Base-by-base conservation (phyloP, 306 rosid species). In the Trichosanthes truncata region DNA sequence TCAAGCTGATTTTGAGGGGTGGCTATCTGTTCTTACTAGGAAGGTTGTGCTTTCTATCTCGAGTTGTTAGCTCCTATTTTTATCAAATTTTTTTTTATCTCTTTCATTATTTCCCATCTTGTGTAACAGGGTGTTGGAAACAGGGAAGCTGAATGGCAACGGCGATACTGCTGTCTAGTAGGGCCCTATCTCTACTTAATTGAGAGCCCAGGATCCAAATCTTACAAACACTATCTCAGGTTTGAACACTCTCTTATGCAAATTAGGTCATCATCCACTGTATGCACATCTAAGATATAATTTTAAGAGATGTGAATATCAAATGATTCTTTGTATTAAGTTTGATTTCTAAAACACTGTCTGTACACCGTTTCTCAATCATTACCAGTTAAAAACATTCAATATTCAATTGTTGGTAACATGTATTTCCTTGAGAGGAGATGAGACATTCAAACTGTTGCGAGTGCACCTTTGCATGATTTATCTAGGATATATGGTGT, bases 81-180 rank as follows among this genome's bases (percentile, higher is more conserved):
- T 55, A 11, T 80, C 55, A 25, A 53, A n/a, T n/a, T n/a, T n/a
- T 68, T 21, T 33, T 26, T 45, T 11, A 6, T 67, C 31, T 38
- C 26, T 33, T 62, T 33, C 6, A 4, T 65, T 63, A 60, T 71
- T 73, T 77, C 15, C 18, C 57, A 82, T 31, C 78, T 77, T 66
- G 78, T 86, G 80, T 84, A 17, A 80, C 74, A 95, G 99, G 99
- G 99, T 83, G 91, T 95, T 48, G 99, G 99, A 80, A 91, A 82
- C 65, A 90, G 99, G 83, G 99, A 93, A 84, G 99, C 99, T 66
- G 90, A 89, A 46, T 95, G 99, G 99, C 93, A 91, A 85, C 86
- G 89, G 35, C 91, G 96, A 76, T 95, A 95, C 84, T 38, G 90
- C 76, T 93, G 93, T 89, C 85, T 95, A 68, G 93, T 90, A 77